phyloP scores from a whole-genome alignment of 495 filamentous ascomycete species.

The Neurospora sp. region DNA sequence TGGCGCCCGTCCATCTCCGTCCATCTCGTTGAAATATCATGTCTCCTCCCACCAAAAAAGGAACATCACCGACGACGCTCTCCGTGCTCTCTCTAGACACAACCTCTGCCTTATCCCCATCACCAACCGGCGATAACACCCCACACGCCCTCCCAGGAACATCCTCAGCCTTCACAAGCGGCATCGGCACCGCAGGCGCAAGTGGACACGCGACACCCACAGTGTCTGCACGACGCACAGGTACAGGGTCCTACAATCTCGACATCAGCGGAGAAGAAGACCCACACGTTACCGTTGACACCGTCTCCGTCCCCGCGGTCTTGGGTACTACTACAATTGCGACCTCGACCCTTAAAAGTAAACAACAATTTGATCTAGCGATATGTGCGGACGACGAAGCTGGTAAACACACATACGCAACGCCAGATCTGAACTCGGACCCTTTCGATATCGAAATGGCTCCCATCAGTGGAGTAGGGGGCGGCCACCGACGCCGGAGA shows the following conservation, averaged over 20 bases:
- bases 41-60: not conserved
- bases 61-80: not conserved
- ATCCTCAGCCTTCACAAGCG: not conserved
- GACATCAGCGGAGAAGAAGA: not conserved
- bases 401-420: not conserved
- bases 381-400: not conserved
- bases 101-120: not conserved
- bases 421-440: constrained; percentile 4
- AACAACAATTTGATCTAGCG: not conserved
- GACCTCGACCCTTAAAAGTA: not conserved
- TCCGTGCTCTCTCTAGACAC: not conserved
- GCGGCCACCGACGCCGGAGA: constrained; percentile 46
- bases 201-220: constrained; percentile 8
- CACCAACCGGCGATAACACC: not conserved
- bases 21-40: not conserved
- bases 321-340: not conserved
- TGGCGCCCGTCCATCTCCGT: not conserved
- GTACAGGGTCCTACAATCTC: not conserved
- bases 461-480: constrained; percentile 23
- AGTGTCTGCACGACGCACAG: not conserved
- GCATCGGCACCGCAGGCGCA: not conserved
- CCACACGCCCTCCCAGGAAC: not conserved
- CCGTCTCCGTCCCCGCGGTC: not conserved
- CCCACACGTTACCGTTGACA: not conserved
- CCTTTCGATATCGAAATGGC: constrained; percentile 40